Conservation (phyloP, 441 rosid genomes). For the Metrosideros polymorpha region DNA sequence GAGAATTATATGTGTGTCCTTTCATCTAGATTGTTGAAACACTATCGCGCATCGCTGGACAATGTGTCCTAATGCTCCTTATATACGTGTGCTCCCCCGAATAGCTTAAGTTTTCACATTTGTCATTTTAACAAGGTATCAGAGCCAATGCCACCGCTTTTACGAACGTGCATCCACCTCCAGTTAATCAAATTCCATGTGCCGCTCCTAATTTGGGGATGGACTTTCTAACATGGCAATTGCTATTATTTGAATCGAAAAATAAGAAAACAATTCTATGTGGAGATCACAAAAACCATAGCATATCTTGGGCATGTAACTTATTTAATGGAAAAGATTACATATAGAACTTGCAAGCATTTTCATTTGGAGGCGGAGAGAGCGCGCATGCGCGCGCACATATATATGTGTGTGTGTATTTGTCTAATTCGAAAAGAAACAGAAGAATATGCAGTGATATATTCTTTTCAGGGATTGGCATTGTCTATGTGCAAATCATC, state of each 20-base stretch:
- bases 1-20: neutral
- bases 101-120: neutral
- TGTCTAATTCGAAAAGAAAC: too few species aligned
- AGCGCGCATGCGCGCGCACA: too few species aligned
- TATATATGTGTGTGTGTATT: neutral
- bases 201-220: neutral
- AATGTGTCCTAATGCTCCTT: accelerated
- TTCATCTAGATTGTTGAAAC: neutral
- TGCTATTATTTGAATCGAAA: too few species aligned
- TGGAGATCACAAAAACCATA: neutral
- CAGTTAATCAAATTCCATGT: neutral
- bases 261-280: too few species aligned
- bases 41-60: neutral
- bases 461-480: neutral
- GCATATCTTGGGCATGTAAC: neutral
- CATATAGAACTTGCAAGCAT: neutral
- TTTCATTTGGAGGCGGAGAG: neutral
- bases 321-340: neutral
- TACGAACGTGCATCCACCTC: accelerated
- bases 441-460: neutral
- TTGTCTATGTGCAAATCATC: neutral
- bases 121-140: neutral
- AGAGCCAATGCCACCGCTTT: neutral
- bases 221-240: neutral
- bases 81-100: accelerated